Base-by-base conservation (phyloP, 345 rosid species). In the Nephelium lappaceum region DNA sequence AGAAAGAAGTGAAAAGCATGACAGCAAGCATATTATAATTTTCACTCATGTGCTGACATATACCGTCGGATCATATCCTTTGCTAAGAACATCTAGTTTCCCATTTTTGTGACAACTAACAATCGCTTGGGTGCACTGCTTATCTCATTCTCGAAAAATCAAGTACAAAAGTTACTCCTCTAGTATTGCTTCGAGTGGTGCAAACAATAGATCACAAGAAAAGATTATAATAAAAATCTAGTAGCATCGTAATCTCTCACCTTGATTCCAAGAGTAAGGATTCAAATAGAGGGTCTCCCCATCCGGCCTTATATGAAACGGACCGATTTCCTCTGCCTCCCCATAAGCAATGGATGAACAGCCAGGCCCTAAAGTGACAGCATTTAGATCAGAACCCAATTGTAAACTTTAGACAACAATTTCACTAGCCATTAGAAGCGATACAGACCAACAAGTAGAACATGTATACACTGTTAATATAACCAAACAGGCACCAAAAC, bases 301-400 rank as follows among this genome's bases (percentile, higher is more conserved):
- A 85, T 95, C 98, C 64, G 90, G 61, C 73, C 62, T 84, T 76
- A 95, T 90, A 79, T 93, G 99, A 76, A 95, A 95, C 1, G 99
- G 97, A 72, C 98, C 98, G 47, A 93, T 86, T 86, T 95, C 98
- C 85, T 95, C 97, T 38, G 99, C 98, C 88, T 85, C 88, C 19
- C 98, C 98, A 80, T 53, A 93, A 63, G 89, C 99, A 82, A 93
- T 85, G 25, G 99, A 93, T 49, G 99, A 93, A 83, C 99, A 95
- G 77, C 99, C 99, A 71, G 99, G 99, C 71, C 99, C 99, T 95
- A 67, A 61, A 75, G 47, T 68, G 77, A 64, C 14, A 66, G 42
- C 41, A 58, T 25, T 65, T 64, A n/a, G 5, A 21, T 75, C n/a
- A 83, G 67, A 61, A 73, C 39, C 49, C 57, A 47, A 5, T 67